Percentiles rank a stretch among this genome's conserved stretches.
These are phyloP conservation scores for Panicum miliaceum DNA, from an alignment of 176 grass and related monocot genomes.

Conservation along the genomic window DNA sequence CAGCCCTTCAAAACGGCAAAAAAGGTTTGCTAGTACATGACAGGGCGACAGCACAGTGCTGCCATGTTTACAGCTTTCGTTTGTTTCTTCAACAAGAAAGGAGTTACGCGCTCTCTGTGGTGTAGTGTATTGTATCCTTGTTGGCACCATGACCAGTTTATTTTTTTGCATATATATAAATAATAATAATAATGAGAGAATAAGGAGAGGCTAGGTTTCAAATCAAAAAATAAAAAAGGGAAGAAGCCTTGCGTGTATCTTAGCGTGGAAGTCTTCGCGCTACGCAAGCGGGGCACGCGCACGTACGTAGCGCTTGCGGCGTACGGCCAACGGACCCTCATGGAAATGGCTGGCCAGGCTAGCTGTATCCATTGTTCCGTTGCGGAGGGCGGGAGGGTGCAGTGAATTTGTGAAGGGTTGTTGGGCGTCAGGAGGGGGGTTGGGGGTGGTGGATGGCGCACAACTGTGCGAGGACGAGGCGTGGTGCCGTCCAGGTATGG, in stretches of 20 bases:
- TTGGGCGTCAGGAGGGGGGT: neutral
- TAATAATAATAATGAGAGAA: no score
- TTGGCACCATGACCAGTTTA: neutral
- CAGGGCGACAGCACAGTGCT: neutral
- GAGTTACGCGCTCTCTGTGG: neutral
- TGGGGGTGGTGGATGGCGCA: conserved; percentile 19
- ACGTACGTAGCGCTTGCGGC: neutral
- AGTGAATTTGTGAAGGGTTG: conserved; percentile 11
- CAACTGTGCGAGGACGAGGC: conserved; percentile 31
- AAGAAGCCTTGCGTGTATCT: conserved; percentile 2
- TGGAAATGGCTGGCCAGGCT: neutral
- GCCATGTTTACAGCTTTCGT: neutral
- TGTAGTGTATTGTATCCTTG: neutral
- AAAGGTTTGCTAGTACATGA: neutral
- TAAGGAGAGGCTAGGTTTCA: no score
- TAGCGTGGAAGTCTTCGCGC: conserved; percentile 20
- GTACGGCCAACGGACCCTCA: conserved; percentile 8
- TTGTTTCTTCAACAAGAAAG: neutral
- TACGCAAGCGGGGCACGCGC: conserved; percentile 31
- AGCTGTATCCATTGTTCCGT: conserved; percentile 39
- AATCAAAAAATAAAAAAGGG: neutral
- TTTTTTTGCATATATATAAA: neutral
- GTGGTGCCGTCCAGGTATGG: conserved; percentile 9
- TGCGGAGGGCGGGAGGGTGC: conserved; percentile 38
- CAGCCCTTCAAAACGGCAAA: neutral